These are phyloP conservation scores for Venturiaceae sp. DNA, from an alignment of 2,329 filamentous ascomycete genomes.

Conservation along the genomic window DNA sequence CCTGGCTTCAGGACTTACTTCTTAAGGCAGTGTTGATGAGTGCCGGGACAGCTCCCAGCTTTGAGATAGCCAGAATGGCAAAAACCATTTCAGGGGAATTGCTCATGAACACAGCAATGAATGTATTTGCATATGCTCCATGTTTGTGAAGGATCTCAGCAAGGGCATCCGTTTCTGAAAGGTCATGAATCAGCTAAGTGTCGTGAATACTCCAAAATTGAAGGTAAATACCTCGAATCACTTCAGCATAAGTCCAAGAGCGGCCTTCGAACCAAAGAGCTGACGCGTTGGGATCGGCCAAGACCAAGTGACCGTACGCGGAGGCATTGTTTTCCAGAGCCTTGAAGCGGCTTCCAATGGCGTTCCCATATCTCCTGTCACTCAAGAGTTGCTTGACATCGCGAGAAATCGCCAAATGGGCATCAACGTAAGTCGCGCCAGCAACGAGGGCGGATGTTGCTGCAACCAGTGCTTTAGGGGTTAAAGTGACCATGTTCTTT, in stretches of 20 bases:
- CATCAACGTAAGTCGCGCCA: constrained; percentile 3
- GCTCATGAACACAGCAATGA: constrained; percentile 36
- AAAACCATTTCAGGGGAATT: constrained; percentile 42
- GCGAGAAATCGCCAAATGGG: not conserved
- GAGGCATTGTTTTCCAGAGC: not conserved
- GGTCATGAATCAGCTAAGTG: not conserved
- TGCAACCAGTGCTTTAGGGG: not conserved
- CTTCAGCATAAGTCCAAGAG: constrained; percentile 35
- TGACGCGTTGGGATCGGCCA: constrained; percentile 21
- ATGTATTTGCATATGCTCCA: constrained; percentile 28
- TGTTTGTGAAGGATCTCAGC: constrained; percentile 30
- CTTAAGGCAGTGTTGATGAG: constrained; percentile 38
- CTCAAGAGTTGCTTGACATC: constrained; percentile 2
- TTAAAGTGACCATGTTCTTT: not conserved
- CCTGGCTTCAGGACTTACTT: constrained; percentile 21
- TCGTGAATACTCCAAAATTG: not conserved
- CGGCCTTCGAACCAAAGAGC: constrained; percentile 40
- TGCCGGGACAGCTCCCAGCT: constrained; percentile 33
- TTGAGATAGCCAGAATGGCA: constrained; percentile 33
- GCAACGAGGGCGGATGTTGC: not conserved
- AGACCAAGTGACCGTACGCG: not conserved
- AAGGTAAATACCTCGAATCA: constrained; percentile 26
- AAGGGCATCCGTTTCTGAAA: constrained; percentile 31
- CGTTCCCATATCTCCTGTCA: constrained; percentile 2
- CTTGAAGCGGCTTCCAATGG: not conserved